Base-by-base conservation (phyloP, 202 grass and related monocot species). In the Setaria viridis region DNA sequence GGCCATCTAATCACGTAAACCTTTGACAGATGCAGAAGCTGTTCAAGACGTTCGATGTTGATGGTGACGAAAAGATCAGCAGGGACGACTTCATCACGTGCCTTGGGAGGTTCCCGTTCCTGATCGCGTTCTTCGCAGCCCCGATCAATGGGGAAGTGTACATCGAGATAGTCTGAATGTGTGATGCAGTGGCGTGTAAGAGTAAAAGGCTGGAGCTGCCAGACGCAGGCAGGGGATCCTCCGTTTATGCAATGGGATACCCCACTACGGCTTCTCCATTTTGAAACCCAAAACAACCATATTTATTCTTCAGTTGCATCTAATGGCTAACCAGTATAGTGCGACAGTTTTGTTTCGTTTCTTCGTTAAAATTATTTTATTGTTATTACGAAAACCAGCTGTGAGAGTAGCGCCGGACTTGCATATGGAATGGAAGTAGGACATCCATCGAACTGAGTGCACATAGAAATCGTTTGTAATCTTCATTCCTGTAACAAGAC, bases 21-120 rank as follows among this genome's bases (percentile, higher is more conserved):
- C 35, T 9, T 43, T 80, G 68, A 21, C 93, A 99, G 97, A 79
- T 91, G 85, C 25, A 58, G 77, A 88, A 88, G 66, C 69, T 99
- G 43, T 97, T 91, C 70, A 48, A 87, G 77, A 85, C 74, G 19
- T 85, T 99, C 4, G 92, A 93, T 70, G 7, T 88, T 1, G 86
- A 94, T 2, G 73, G 68, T 6, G 90, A 94, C 33, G 91, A 79
- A 14, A 85, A 48, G 53, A 89, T 97, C 76, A 89, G 87, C 88
- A 86, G 63, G 88, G 92, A 94, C 17, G 97, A 94, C 78, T 93
- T 99, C 57, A 60, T 90, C 46, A 66, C 47, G 15, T 97, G 88
- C 85, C 86, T 99, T 42, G 42, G 74, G n/a, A 97, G 84, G 83
- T 76, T 92, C 67, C 94, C 97, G 5, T 91, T 97, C 71, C 80